phyloP scores from a whole-genome alignment of 1,139 yeast genomes.

The Debaryomycetaceae sp. region DNA sequence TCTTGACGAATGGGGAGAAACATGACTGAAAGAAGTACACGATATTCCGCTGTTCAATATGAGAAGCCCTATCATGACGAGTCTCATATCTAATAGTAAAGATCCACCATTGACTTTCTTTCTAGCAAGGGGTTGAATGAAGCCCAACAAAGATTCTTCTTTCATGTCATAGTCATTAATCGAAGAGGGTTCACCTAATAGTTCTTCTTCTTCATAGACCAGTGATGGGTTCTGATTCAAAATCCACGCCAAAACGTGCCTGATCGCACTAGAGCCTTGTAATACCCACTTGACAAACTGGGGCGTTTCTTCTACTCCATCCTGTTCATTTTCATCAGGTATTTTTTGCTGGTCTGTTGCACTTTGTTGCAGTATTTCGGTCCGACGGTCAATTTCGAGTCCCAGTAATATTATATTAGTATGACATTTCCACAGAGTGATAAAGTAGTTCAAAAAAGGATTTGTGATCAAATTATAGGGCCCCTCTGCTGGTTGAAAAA shows the following conservation, averaged over 20 bases:
- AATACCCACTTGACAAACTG: slow-evolving; percentile 47
- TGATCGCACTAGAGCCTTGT: slow-evolving; percentile 60
- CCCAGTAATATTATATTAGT: slow-evolving; percentile 56
- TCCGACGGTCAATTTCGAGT: slow-evolving; percentile 58
- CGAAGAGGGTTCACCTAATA: slow-evolving; percentile 20
- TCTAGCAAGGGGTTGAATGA: slow-evolving; percentile 62
- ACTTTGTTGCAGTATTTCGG: slow-evolving; percentile 46
- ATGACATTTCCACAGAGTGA: slow-evolving; percentile 62
- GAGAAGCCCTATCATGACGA: slow-evolving; percentile 27
- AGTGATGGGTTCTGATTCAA: slow-evolving; percentile 46
- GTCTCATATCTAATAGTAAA: slow-evolving; percentile 50
- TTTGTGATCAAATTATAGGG: slow-evolving; percentile 44
- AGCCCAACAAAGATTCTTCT: slow-evolving; percentile 52
- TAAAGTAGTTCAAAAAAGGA: slow-evolving; percentile 56
- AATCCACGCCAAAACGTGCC: slow-evolving; percentile 59
- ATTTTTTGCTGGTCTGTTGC: not conserved
- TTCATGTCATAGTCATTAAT: slow-evolving; percentile 47
- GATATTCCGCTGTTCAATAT: slow-evolving; percentile 23
- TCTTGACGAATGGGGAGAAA: slow-evolving; percentile 6
- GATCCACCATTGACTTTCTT: slow-evolving; percentile 55
- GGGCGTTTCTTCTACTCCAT: slow-evolving; percentile 40
- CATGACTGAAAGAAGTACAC: slow-evolving; percentile 13
- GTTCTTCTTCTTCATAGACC: slow-evolving; percentile 14
- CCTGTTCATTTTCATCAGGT: slow-evolving; percentile 2
- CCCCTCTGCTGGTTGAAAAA: slow-evolving; percentile 34